Conservation (phyloP, 495 filamentous ascomycete genomes). For the Hypoxylon rickii region DNA sequence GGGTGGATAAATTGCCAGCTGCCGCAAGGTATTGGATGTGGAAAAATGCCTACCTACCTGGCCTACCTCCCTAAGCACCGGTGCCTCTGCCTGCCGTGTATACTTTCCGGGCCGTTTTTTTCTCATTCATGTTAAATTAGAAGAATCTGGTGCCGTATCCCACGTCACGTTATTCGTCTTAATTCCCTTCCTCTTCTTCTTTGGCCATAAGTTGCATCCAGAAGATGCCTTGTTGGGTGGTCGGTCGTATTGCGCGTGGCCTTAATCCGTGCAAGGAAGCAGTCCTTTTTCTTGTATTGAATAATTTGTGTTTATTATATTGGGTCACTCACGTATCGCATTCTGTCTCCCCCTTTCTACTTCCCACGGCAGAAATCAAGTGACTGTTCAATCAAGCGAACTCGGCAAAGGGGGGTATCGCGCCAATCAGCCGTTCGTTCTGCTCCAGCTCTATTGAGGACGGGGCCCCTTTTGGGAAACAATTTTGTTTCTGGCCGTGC, state of each 20-base stretch:
- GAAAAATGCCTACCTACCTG: neutral
- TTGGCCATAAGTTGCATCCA: too few species aligned
- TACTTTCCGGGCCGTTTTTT: too few species aligned
- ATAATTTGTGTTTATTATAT: neutral
- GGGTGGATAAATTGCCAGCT: neutral
- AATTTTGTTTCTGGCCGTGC: slow-evolving; percentile 10
- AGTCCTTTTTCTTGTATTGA: neutral
- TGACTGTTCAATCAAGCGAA: slow-evolving; percentile 28
- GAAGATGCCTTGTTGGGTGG: too few species aligned
- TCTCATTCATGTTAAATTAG: too few species aligned
- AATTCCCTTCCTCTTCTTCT: too few species aligned
- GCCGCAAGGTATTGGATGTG: neutral
- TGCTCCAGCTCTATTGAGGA: slow-evolving; percentile 26
- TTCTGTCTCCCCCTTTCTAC: neutral
- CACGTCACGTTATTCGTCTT: too few species aligned
- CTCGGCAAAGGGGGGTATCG: slow-evolving; percentile 11
- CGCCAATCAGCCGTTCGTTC: slow-evolving; percentile 12
- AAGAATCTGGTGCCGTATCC: too few species aligned
- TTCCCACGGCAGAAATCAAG: slow-evolving; percentile 34
- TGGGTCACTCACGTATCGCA: neutral
- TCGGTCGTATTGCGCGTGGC: too few species aligned
- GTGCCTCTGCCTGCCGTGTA: neutral
- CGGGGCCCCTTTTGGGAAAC: slow-evolving; percentile 21
- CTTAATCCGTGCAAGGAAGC: neutral
- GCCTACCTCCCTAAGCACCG: neutral